Percentiles rank a stretch among this genome's conserved stretches.
Evolutionary conservation across 768 basidiomycete species (phyloP).

Genomic region (Pulveroboletus sp.): DNA sequence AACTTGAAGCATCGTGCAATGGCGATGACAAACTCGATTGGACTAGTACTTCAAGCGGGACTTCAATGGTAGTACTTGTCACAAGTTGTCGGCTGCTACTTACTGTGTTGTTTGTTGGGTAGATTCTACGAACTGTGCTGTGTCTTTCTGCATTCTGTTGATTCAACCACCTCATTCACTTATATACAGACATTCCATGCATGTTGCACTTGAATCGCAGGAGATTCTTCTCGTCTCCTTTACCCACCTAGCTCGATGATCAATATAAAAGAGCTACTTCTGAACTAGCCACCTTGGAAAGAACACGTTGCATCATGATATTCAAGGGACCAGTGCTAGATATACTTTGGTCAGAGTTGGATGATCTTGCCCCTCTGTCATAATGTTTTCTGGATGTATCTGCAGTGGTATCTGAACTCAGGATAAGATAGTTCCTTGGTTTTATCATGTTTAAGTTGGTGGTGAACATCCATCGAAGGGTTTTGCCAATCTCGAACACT

Average conservation of each 20-base stretch:
- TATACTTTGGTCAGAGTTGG: too few relatives aligned
- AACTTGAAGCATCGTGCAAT: too few relatives aligned
- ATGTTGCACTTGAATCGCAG: background rate
- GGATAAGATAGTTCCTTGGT: background rate
- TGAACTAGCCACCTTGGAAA: background rate
- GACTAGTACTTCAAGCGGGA: too few relatives aligned
- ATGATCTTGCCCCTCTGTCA: background rate
- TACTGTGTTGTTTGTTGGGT: too few relatives aligned
- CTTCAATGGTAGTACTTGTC: too few relatives aligned
- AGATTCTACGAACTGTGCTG: too few relatives aligned
- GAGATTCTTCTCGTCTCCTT: constrained; percentile 7
- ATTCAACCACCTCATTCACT: too few relatives aligned
- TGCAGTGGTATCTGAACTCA: too few relatives aligned
- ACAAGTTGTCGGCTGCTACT: too few relatives aligned
- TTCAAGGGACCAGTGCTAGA: constrained; percentile 9
- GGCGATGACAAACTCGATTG: too few relatives aligned
- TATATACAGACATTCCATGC: background rate
- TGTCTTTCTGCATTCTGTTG: too few relatives aligned
- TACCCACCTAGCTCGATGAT: too few relatives aligned
- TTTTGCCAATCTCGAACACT: background rate
- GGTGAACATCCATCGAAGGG: background rate
- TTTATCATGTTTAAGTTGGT: background rate
- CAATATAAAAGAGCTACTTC: background rate
- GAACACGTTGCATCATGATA: constrained; percentile 1
- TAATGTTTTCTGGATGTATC: constrained; percentile 1